Conservation (phyloP, 139 green algal species). For the Coelastrella sp. region DNA sequence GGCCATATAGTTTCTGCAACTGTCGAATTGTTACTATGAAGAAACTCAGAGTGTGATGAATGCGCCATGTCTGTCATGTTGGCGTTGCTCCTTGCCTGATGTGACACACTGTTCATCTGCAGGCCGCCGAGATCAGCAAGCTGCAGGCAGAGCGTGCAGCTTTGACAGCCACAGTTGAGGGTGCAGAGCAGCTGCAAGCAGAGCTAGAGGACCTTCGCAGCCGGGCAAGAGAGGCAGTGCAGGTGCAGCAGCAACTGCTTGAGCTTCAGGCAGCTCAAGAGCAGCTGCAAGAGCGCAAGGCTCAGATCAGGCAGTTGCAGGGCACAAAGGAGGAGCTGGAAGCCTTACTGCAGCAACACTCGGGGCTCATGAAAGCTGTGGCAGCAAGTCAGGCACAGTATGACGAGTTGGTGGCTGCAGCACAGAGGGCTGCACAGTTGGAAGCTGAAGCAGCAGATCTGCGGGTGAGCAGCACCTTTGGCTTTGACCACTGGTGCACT, state of each 20-base stretch:
- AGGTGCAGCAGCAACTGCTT: neutral
- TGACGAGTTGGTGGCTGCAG: neutral
- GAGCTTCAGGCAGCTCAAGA: conserved; percentile 4
- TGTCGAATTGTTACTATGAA: neutral
- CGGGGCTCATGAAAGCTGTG: neutral
- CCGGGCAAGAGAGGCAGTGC: neutral
- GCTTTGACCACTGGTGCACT: no score
- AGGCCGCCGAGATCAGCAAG: conserved; percentile 28
- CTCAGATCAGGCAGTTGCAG: neutral
- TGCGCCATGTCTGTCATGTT: neutral
- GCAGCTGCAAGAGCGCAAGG: neutral
- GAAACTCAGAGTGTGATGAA: neutral
- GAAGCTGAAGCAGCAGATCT: neutral
- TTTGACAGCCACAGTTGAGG: neutral
- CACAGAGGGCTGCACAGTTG: neutral
- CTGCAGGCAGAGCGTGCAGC: conserved; percentile 18
- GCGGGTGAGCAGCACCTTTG: no score
- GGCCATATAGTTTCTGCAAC: neutral
- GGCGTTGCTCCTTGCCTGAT: neutral
- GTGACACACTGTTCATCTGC: neutral
- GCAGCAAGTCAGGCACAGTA: conserved; percentile 1
- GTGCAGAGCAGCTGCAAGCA: neutral
- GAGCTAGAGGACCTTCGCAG: neutral
- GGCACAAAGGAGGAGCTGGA: conserved; percentile 29
- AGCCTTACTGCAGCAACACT: conserved; percentile 19